Evolutionary conservation across 352 stramenopile genomes (phyloP).

Genomic region (Pythium phragmitis): DNA sequence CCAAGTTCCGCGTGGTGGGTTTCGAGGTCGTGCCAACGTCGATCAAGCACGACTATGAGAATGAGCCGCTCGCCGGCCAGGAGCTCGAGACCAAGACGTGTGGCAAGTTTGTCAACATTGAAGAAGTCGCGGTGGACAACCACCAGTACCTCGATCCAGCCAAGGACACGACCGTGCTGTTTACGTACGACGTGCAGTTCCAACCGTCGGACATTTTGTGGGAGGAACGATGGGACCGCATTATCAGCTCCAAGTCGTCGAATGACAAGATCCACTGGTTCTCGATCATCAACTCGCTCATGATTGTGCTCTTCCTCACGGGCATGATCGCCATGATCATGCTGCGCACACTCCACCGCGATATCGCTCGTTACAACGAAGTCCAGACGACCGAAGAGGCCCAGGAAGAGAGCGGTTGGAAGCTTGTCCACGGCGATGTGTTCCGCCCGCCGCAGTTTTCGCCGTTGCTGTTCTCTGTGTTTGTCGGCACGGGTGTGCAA

Average conservation of each 20-base stretch:
- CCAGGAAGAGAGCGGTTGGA: conserved; percentile 96
- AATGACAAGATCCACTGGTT: conserved; percentile 99
- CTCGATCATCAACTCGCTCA: conserved; percentile 99
- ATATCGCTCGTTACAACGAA: conserved; percentile 98
- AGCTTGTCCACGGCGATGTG: conserved; percentile 97
- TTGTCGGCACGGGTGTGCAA: conserved; percentile 96
- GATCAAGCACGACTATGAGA: conserved; percentile 91
- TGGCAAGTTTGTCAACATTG: conserved; percentile 88
- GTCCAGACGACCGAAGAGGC: conserved; percentile 93
- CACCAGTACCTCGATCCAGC: conserved; percentile 80
- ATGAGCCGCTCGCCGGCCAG: conserved; percentile 74
- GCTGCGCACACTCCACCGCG: conserved; percentile 97
- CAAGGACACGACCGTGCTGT: conserved; percentile 90
- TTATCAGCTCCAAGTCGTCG: conserved; percentile 94
- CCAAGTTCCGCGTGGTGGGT: conserved; percentile 91
- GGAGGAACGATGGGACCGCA: conserved; percentile 99
- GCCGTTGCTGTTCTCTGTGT: conserved; percentile 94
- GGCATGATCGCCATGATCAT: conserved; percentile 99
- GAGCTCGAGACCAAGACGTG: conserved; percentile 83
- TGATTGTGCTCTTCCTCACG: conserved; percentile 99
- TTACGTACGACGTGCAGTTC: conserved; percentile 99
- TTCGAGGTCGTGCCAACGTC: conserved; percentile 97
- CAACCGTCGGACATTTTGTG: conserved; percentile 93
- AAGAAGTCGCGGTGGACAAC: conserved; percentile 76
- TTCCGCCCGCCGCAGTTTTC: conserved; percentile 95